These are phyloP conservation scores for Dioscorea cayenensis DNA, from an alignment of 116 monocot genomes.

Conservation along the genomic window DNA sequence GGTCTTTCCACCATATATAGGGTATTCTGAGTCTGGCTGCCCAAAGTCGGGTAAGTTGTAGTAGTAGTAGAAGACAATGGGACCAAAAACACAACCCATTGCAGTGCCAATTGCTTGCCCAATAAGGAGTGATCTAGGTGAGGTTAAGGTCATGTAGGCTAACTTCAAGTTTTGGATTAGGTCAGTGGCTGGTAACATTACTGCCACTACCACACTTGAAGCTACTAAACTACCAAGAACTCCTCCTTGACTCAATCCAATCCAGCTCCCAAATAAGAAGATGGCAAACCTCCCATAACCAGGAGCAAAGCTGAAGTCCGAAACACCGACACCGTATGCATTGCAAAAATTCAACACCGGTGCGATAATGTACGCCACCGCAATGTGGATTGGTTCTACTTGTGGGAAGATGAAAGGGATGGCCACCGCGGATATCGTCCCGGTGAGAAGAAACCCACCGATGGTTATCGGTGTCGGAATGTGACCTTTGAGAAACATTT, in stretches of 20 bases:
- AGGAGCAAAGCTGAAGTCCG: background rate
- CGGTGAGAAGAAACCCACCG: background rate
- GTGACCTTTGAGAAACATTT: background rate
- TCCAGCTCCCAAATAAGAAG: background rate
- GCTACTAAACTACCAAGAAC: background rate
- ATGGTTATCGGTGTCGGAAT: background rate
- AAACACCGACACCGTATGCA: background rate
- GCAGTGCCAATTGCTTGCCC: background rate
- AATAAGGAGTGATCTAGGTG: background rate
- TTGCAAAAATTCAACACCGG: background rate
- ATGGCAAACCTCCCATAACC: background rate
- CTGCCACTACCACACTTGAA: background rate
- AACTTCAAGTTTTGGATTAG: background rate
- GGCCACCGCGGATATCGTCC: background rate
- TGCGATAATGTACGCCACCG: background rate
- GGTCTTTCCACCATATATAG: background rate
- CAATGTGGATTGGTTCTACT: background rate
- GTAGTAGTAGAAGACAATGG: background rate
- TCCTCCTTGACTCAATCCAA: background rate
- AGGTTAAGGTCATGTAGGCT: background rate
- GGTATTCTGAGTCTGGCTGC: background rate
- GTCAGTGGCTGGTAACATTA: background rate
- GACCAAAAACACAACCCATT: background rate
- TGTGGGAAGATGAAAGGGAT: background rate
- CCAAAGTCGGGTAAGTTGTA: background rate